Percentiles rank a stretch among this genome's conserved stretches.
These are phyloP conservation scores for Cladosporium sphaerospermum DNA, from an alignment of 2,329 filamentous ascomycete species.

Conservation along the genomic window DNA sequence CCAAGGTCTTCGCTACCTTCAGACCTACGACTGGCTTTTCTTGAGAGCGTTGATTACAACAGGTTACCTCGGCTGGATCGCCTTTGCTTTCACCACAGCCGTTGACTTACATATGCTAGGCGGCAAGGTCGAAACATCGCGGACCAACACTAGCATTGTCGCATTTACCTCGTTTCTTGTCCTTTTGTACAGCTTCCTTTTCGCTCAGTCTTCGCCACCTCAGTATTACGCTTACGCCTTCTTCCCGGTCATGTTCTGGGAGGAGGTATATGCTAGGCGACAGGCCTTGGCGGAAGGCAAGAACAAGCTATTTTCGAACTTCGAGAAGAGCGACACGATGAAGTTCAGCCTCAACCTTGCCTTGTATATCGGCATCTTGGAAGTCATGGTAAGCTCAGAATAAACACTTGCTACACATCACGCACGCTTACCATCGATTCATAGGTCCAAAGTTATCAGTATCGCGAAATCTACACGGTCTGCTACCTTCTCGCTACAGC, in stretches of 20 bases:
- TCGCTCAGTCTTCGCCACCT: constrained; percentile 69
- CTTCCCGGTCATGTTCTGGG: constrained; percentile 95
- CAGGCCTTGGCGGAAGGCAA: constrained; percentile 62
- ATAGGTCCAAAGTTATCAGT: constrained; percentile 84
- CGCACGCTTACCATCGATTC: constrained; percentile 1
- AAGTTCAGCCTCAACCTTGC: constrained; percentile 59
- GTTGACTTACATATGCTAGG: constrained; percentile 82
- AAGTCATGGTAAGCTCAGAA: constrained; percentile 54
- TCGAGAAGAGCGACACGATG: constrained; percentile 51
- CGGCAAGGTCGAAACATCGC: constrained; percentile 57
- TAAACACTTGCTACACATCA: not conserved
- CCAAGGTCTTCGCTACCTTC: constrained; percentile 81
- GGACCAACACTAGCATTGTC: constrained; percentile 53
- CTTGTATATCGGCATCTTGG: constrained; percentile 66
- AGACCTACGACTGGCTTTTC: constrained; percentile 98
- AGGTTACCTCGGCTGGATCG: constrained; percentile 93
- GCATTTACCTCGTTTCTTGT: constrained; percentile 73
- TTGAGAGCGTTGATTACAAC: constrained; percentile 79
- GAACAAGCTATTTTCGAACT: constrained; percentile 61
- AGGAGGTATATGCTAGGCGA: constrained; percentile 79
- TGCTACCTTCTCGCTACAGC: constrained; percentile 69
- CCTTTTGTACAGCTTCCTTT: constrained; percentile 69
- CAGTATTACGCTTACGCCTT: constrained; percentile 89
- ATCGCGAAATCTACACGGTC: constrained; percentile 77
- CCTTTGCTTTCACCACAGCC: constrained; percentile 82